A percentile compares a stretch with the other conserved stretches of the same genome.
phyloP scores from a whole-genome alignment of 2,329 filamentous ascomycete genomes.

The Chrysoporthe deuterocubensis region DNA sequence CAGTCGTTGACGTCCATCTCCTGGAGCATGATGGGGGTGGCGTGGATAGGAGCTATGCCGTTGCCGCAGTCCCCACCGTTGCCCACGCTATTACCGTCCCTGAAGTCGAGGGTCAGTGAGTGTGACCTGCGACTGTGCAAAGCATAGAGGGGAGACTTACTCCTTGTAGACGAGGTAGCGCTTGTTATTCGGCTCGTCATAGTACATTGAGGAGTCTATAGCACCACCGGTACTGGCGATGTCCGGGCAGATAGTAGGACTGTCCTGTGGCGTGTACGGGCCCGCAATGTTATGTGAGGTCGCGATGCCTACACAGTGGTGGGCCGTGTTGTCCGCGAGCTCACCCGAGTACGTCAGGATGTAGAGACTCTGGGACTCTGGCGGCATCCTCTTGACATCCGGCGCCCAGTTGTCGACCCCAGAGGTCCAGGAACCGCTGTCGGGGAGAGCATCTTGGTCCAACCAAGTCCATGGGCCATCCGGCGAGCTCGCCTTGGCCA shows the following conservation, averaged over 20 bases:
- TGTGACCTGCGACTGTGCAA: not conserved
- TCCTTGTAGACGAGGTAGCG: constrained; percentile 66
- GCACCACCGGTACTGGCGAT: constrained; percentile 56
- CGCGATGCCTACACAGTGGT: constrained; percentile 64
- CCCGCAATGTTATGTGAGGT: constrained; percentile 51
- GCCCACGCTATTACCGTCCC: constrained; percentile 63
- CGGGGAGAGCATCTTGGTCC: constrained; percentile 57
- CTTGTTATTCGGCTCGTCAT: constrained; percentile 53
- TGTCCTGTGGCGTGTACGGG: constrained; percentile 53
- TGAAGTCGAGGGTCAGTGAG: constrained; percentile 24
- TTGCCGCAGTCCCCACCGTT: constrained; percentile 50
- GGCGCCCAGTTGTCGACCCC: constrained; percentile 63
- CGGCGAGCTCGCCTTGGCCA: constrained; percentile 55
- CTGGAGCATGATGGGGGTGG: constrained; percentile 63
- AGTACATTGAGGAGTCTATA: constrained; percentile 65
- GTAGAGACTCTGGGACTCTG: constrained; percentile 48
- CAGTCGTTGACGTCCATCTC: constrained; percentile 55
- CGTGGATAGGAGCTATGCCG: constrained; percentile 42
- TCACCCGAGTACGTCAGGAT: constrained; percentile 64
- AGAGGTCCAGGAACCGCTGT: constrained; percentile 56
- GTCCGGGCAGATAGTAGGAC: constrained; percentile 57
- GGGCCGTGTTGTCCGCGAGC: constrained; percentile 40
- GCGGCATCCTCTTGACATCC: constrained; percentile 55
- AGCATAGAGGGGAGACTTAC: constrained; percentile 14
- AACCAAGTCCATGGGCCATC: constrained; percentile 51